Conservation (phyloP, 768 basidiomycete species). For the Kwoniella botswanensis region DNA sequence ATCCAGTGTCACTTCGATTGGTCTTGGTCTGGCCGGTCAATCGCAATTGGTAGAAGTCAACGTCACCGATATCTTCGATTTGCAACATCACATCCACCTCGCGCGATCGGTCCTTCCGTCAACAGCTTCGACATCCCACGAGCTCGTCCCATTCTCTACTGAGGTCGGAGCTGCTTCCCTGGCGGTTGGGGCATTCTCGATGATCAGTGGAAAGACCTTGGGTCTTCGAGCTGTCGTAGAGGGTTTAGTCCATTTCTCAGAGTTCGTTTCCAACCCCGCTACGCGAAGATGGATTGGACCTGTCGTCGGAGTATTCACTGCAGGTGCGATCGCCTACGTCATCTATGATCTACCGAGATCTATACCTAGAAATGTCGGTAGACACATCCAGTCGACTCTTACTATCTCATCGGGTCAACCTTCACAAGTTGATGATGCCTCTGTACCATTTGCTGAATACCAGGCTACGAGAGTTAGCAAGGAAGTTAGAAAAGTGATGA, state of each 20-base stretch:
- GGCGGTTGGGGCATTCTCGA: slow-evolving; percentile 80
- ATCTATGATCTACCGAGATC: slow-evolving; percentile 84
- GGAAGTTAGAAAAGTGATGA: slow-evolving; percentile 91
- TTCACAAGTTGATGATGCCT: slow-evolving; percentile 56
- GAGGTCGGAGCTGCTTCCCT: slow-evolving; percentile 62
- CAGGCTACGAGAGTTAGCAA: slow-evolving; percentile 74
- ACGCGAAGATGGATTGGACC: slow-evolving; percentile 87
- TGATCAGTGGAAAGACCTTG: slow-evolving; percentile 82
- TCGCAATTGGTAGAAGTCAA: slow-evolving; percentile 78
- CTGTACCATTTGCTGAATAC: slow-evolving; percentile 66
- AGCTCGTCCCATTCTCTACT: slow-evolving; percentile 63
- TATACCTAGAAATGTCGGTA: slow-evolving; percentile 86
- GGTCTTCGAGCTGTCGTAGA: slow-evolving; percentile 79
- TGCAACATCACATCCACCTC: slow-evolving; percentile 74
- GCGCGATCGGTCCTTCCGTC: slow-evolving; percentile 61
- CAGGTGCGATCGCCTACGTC: slow-evolving; percentile 64
- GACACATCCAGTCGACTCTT: slow-evolving; percentile 74
- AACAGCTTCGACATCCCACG: slow-evolving; percentile 31
- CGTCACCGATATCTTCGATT: slow-evolving; percentile 82
- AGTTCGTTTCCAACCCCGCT: slow-evolving; percentile 73
- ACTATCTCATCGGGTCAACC: slow-evolving; percentile 45
- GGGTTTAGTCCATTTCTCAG: slow-evolving; percentile 72
- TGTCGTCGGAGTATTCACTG: slow-evolving; percentile 69
- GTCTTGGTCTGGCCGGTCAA: slow-evolving; percentile 78
- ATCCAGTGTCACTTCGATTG: slow-evolving; percentile 74